Evolutionary conservation across 371 early-diverging fungal species (phyloP).

Genomic region (Choanephora cucurbitarum): DNA sequence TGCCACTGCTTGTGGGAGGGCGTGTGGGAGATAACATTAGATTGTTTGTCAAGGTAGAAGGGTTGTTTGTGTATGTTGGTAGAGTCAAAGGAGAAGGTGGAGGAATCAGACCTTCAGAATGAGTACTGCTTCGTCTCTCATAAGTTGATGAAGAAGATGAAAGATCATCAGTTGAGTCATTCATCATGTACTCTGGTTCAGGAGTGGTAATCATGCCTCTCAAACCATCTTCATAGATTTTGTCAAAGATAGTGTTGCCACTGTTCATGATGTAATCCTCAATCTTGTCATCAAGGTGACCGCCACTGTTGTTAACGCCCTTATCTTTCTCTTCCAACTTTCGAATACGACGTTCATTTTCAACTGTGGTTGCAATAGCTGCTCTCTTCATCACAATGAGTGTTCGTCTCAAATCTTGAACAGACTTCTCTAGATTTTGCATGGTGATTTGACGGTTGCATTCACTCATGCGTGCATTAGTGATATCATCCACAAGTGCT

Average conservation of each 20-base stretch:
- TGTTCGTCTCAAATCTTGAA: slow-evolving; percentile 70
- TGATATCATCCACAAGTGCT: slow-evolving; percentile 77
- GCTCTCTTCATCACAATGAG: slow-evolving; percentile 77
- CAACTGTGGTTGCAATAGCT: slow-evolving; percentile 69
- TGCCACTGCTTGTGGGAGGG: slow-evolving; percentile 15
- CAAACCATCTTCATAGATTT: slow-evolving; percentile 60
- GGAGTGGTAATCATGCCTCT: slow-evolving; percentile 35
- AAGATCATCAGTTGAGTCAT: slow-evolving; percentile 24
- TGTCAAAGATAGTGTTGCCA: slow-evolving; percentile 57
- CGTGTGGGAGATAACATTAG: slow-evolving; percentile 12
- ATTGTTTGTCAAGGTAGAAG: neutral
- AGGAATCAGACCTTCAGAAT: slow-evolving; percentile 22
- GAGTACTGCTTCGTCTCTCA: slow-evolving; percentile 29
- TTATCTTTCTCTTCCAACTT: slow-evolving; percentile 41
- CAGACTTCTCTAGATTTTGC: slow-evolving; percentile 66
- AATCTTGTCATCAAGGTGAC: slow-evolving; percentile 17
- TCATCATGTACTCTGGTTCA: slow-evolving; percentile 8
- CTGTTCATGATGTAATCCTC: slow-evolving; percentile 48
- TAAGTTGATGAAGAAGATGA: slow-evolving; percentile 28
- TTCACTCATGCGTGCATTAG: slow-evolving; percentile 67
- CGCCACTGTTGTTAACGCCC: slow-evolving; percentile 1
- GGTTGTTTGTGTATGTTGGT: slow-evolving; percentile 16
- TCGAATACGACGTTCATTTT: slow-evolving; percentile 75
- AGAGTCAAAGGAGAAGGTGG: slow-evolving; percentile 32
- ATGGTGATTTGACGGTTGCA: slow-evolving; percentile 61